Conservation (phyloP, 768 basidiomycete genomes). For the Auriscalpium microsporum region DNA sequence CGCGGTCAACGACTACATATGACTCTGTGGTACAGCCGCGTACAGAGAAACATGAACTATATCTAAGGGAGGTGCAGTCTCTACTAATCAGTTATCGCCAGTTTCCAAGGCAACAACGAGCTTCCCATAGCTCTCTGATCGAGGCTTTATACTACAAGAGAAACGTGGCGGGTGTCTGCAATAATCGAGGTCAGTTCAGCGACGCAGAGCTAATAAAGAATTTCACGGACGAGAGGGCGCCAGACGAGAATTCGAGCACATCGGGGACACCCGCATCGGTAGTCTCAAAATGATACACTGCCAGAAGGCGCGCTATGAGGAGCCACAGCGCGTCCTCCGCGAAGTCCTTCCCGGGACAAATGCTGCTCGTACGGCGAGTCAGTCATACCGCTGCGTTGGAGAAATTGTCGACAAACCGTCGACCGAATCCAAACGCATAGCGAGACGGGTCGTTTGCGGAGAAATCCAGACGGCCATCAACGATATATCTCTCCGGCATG, state of each 20-base stretch:
- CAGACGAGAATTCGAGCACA: background rate
- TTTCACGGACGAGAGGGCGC: background rate
- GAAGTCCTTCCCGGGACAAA: background rate
- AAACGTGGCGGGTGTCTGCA: too few relatives aligned
- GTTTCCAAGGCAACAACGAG: too few relatives aligned
- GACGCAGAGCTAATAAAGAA: too few relatives aligned
- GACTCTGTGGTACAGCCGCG: too few relatives aligned
- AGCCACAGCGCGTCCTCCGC: background rate
- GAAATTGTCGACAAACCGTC: background rate
- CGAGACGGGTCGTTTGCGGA: background rate
- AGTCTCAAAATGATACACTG: background rate
- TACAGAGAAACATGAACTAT: too few relatives aligned
- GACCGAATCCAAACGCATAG: background rate
- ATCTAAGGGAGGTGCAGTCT: too few relatives aligned
- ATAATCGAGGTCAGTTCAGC: too few relatives aligned
- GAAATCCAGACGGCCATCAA: background rate
- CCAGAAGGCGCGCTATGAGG: background rate
- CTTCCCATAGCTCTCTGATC: too few relatives aligned
- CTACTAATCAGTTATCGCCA: too few relatives aligned
- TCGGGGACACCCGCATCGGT: background rate
- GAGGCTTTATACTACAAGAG: too few relatives aligned
- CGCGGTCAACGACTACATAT: too few relatives aligned
- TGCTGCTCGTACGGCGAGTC: background rate
- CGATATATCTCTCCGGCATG: constrained; percentile 16
- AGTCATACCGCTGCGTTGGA: too few relatives aligned